Base-by-base conservation (phyloP, 2,329 filamentous ascomycete species). In the Xylariales sp. region DNA sequence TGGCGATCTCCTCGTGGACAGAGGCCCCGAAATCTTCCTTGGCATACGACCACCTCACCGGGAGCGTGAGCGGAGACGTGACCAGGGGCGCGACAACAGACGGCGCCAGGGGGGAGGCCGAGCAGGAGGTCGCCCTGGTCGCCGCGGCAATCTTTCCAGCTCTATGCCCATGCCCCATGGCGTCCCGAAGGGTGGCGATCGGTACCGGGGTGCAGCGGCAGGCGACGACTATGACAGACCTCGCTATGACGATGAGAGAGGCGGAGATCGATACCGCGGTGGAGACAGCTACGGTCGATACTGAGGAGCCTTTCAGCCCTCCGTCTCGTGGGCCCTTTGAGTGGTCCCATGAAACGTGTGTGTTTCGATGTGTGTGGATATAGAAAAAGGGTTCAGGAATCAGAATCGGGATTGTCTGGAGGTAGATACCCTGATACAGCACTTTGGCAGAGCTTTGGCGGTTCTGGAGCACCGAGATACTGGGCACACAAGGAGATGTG, bases 11-110 rank as follows among this genome's bases (percentile, higher is more conserved):
- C 79, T 89, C 40, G 83, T 89, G 32, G 84, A 89, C 58, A 73
- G 82, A 40, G 86, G 85, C 11, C 78, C 78, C 12, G 86, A 89
- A 58, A 79, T 82, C 27, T 83, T 83, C 54, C 65, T 78, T 35
- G 79, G 78, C 12, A 80, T 84, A 46, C 68, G 79, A 18, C 78
- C 77, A 18, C 78, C 79, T 1, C 71, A 76, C 45, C 65, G 74
- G 8, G 73, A 78, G 52, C 65, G 51, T 37, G 66, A 62, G 55
- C 62, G 65, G 24, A 56, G 59, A 35, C 55, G 62, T 15, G 63
- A 62, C 15, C 60, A 66, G 8, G 64, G 65, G 24, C 57, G 53
- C 42, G 61, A 58, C 40, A 42, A 49, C 14, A 38, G 47, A 35
- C 48, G 55, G 32, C 58, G 63, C 18, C n/a, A n/a, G n/a, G n/a